Conservation (phyloP, 129 eudicot genomes). For the Centrapalus pauciflorus region DNA sequence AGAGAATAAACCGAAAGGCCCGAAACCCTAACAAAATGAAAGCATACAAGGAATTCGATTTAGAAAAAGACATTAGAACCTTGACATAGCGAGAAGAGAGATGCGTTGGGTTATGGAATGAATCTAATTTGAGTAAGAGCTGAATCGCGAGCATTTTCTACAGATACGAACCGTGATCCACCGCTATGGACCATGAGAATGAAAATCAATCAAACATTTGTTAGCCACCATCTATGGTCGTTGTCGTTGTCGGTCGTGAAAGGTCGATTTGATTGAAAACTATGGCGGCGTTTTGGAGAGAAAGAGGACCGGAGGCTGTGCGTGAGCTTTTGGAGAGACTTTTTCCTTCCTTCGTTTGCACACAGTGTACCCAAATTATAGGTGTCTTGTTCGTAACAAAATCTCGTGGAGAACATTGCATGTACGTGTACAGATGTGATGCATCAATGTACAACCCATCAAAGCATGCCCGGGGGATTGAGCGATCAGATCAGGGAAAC, state of each 20-base stretch:
- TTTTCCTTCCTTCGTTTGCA: slow-evolving; percentile 4
- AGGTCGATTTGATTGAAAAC: slow-evolving; percentile 9
- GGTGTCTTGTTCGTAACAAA: not conserved
- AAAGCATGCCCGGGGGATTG: slow-evolving; percentile 4
- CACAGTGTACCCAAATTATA: not conserved
- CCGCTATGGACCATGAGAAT: slow-evolving; percentile 19
- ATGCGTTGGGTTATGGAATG: not conserved
- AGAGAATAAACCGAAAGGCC: slow-evolving; percentile 1
- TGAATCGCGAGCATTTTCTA: slow-evolving; percentile 49
- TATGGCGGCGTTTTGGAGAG: slow-evolving; percentile 26
- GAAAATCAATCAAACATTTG: not conserved
- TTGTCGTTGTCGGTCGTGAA: slow-evolving; percentile 13
- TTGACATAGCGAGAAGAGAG: slow-evolving; percentile 50
- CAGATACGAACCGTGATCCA: slow-evolving; percentile 12
- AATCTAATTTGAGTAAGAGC: slow-evolving; percentile 27
- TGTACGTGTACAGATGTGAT: slow-evolving; percentile 27
- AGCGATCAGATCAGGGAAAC: no score
- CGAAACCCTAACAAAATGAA: not conserved
- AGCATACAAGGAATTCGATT: not conserved
- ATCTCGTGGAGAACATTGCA: slow-evolving; percentile 17
- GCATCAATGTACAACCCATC: slow-evolving; percentile 10
- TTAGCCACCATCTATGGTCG: slow-evolving; percentile 4
- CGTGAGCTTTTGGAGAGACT: not conserved
- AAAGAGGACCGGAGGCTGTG: not conserved
- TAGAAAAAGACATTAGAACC: slow-evolving; percentile 24